Percentiles rank a stretch among this genome's conserved stretches.
Evolutionary conservation across 2,329 filamentous ascomycete species (phyloP).

Genomic region (Mycosphaerelloides madeirae): DNA sequence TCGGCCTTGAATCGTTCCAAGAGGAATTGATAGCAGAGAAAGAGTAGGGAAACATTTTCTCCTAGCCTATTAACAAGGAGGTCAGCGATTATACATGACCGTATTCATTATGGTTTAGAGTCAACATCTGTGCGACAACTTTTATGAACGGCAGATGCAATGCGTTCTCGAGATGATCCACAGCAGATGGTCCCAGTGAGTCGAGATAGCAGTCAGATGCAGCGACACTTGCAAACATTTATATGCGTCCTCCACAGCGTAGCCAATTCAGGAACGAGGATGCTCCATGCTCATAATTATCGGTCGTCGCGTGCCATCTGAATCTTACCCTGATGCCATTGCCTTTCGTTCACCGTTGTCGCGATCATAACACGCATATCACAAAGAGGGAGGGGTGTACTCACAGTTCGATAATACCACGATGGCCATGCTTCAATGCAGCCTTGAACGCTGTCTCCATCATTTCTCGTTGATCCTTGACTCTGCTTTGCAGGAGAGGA

Average conservation of each 20-base stretch:
- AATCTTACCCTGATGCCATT: neutral
- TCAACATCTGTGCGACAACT: neutral
- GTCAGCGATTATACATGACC: slow-evolving; percentile 7
- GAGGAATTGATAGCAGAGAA: slow-evolving; percentile 46
- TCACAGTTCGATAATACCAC: slow-evolving; percentile 42
- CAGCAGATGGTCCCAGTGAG: too few relatives aligned
- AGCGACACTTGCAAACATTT: too few relatives aligned
- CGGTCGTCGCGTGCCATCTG: too few relatives aligned
- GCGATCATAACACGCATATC: neutral
- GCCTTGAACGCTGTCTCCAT: slow-evolving; percentile 49
- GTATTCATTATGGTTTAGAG: too few relatives aligned
- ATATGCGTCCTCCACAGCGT: too few relatives aligned
- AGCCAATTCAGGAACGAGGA: too few relatives aligned
- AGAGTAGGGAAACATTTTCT: slow-evolving; percentile 38
- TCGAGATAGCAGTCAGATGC: too few relatives aligned
- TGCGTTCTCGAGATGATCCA: too few relatives aligned
- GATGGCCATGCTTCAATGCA: slow-evolving; percentile 44
- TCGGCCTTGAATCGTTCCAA: slow-evolving; percentile 44
- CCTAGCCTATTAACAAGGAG: slow-evolving; percentile 11
- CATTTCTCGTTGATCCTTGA: slow-evolving; percentile 53
- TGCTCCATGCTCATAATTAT: too few relatives aligned
- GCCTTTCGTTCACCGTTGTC: neutral
- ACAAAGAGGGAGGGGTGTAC: slow-evolving; percentile 19
- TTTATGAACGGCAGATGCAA: neutral
- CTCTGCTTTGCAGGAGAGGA: slow-evolving; percentile 52